Evolutionary conservation across 2,329 filamentous ascomycete species (phyloP).

Genomic region (Fusarium kyushuense): DNA sequence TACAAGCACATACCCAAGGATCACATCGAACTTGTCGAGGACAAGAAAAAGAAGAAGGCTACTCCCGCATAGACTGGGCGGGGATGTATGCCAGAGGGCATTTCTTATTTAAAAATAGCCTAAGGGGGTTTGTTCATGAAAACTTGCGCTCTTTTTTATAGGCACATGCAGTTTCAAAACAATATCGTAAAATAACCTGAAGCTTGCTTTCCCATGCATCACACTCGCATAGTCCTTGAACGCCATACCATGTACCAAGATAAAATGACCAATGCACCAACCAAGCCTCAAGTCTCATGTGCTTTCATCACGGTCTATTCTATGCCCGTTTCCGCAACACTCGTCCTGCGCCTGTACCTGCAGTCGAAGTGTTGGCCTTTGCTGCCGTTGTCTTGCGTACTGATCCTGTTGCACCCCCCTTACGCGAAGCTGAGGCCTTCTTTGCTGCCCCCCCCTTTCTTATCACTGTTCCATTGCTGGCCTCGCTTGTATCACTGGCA

Average conservation of each 20-base stretch:
- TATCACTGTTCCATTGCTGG: slow-evolving; percentile 73
- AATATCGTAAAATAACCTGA: slow-evolving; percentile 22
- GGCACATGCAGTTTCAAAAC: slow-evolving; percentile 31
- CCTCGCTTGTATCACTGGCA: slow-evolving; percentile 72
- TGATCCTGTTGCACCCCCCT: slow-evolving; percentile 64
- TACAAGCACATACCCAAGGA: slow-evolving; percentile 93
- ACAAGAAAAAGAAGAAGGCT: slow-evolving; percentile 85
- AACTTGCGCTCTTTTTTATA: slow-evolving; percentile 34
- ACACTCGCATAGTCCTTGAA: slow-evolving; percentile 28
- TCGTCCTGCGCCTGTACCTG: slow-evolving; percentile 62
- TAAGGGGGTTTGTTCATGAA: slow-evolving; percentile 33
- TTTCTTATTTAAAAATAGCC: slow-evolving; percentile 40
- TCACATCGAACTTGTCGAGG: slow-evolving; percentile 94
- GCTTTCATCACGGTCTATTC: slow-evolving; percentile 17
- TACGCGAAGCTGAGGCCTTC: slow-evolving; percentile 66
- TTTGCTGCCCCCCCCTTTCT: slow-evolving; percentile 64
- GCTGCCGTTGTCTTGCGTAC: slow-evolving; percentile 55
- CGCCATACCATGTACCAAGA: slow-evolving; percentile 36
- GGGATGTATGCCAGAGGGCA: slow-evolving; percentile 29
- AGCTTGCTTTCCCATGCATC: slow-evolving; percentile 30
- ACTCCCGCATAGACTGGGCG: slow-evolving; percentile 37
- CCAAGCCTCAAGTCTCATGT: not conserved
- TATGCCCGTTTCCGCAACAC: slow-evolving; percentile 67
- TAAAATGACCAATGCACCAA: slow-evolving; percentile 5
- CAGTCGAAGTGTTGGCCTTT: slow-evolving; percentile 47